phyloP scores from a whole-genome alignment of 768 basidiomycete genomes.

The Boletus sp. region DNA sequence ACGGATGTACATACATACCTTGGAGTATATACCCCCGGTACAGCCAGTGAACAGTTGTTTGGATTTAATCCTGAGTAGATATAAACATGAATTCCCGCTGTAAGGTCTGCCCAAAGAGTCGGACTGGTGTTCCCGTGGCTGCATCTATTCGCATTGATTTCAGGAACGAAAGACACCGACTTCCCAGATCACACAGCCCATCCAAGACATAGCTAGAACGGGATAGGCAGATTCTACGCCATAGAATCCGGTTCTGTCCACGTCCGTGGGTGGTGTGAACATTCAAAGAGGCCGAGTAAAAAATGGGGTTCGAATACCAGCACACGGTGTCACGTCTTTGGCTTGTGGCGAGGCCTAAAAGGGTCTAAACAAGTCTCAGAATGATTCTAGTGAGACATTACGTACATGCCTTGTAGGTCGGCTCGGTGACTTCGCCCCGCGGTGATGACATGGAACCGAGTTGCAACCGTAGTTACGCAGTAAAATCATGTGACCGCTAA shows the following conservation, averaged over 20 bases:
- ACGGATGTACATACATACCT: background rate
- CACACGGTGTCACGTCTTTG: background rate
- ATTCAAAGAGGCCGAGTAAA: background rate
- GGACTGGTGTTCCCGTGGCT: too few relatives aligned
- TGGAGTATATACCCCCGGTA: too few relatives aligned
- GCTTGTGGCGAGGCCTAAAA: background rate
- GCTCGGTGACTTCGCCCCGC: too few relatives aligned
- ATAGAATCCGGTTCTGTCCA: background rate
- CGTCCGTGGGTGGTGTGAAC: background rate
- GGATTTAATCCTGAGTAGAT: too few relatives aligned
- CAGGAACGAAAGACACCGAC: too few relatives aligned
- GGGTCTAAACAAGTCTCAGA: background rate
- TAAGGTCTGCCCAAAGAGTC: too few relatives aligned
- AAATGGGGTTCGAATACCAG: background rate
- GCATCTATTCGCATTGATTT: too few relatives aligned
- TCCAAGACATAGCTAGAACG: background rate
- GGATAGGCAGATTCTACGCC: background rate
- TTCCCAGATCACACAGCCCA: background rate
- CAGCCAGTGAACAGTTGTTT: too few relatives aligned
- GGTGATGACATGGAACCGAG: background rate
- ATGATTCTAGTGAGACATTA: too few relatives aligned
- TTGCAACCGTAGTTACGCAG: background rate
- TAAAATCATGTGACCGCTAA: constrained; percentile 9
- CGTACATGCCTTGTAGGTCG: too few relatives aligned
- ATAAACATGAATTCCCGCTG: too few relatives aligned